Percentiles rank a stretch among this genome's conserved stretches.
These are phyloP conservation scores for Diplodia mutila DNA, from an alignment of 2,329 filamentous ascomycete genomes.

Conservation along the genomic window DNA sequence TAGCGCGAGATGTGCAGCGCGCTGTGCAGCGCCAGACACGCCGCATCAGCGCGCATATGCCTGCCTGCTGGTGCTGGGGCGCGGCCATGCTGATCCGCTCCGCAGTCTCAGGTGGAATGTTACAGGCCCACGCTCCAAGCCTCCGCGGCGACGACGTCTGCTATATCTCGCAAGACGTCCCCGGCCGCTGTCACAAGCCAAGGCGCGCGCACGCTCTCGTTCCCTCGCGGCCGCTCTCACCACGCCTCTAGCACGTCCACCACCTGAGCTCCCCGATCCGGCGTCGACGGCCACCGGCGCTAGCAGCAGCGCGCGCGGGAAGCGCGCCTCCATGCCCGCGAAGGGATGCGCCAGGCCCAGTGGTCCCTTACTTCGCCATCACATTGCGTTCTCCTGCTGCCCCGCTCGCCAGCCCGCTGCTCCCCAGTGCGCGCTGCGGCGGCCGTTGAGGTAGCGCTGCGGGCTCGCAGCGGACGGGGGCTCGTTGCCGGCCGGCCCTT, in stretches of 20 bases:
- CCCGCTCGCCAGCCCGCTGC: not conserved
- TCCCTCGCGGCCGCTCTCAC: slow-evolving; percentile 7
- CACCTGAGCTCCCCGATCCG: slow-evolving; percentile 5
- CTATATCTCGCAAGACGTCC: slow-evolving; percentile 8
- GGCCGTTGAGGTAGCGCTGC: slow-evolving; percentile 15
- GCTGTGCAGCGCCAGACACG: slow-evolving; percentile 19
- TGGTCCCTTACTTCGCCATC: slow-evolving; percentile 24
- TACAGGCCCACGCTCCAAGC: slow-evolving; percentile 9
- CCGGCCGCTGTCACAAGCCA: slow-evolving; percentile 13
- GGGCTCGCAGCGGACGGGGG: not conserved
- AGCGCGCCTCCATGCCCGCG: slow-evolving; percentile 10
- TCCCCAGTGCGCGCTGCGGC: not conserved
- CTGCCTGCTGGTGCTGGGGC: not conserved
- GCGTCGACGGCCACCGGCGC: slow-evolving; percentile 7
- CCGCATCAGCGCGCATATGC: not conserved
- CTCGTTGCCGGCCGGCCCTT: not conserved
- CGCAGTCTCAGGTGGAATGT: slow-evolving; percentile 22
- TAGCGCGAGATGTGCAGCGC: slow-evolving; percentile 18
- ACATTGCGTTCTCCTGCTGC: slow-evolving; percentile 12
- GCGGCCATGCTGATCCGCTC: slow-evolving; percentile 21
- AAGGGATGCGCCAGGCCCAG: slow-evolving; percentile 23
- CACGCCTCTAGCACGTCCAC: not conserved
- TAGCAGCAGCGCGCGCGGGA: slow-evolving; percentile 18
- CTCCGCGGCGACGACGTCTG: not conserved
- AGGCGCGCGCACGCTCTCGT: slow-evolving; percentile 4